Evolutionary conservation across 2,329 filamentous ascomycete genomes (phyloP).

Genomic region (Fusarium kyushuense): DNA sequence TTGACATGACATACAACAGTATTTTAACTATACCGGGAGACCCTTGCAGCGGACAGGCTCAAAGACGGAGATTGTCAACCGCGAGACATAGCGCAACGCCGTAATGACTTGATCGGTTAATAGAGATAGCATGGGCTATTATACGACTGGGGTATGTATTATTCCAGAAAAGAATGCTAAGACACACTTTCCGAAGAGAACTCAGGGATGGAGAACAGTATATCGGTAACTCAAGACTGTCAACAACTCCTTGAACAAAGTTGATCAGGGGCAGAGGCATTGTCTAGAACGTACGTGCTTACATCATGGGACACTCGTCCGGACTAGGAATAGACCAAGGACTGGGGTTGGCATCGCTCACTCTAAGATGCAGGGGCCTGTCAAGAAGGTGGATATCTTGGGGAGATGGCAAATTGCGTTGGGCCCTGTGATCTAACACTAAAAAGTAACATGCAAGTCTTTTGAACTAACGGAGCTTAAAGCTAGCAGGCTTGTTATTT

Average conservation of each 20-base stretch:
- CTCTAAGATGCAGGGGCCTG: constrained; percentile 33
- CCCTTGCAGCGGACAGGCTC: constrained; percentile 4
- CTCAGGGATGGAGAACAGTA: constrained; percentile 6
- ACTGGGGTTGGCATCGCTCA: constrained; percentile 25
- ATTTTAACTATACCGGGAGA: constrained; percentile 4
- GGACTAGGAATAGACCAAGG: constrained; percentile 31
- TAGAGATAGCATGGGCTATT: constrained; percentile 15
- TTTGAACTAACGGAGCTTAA: constrained; percentile 2
- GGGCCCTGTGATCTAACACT: constrained; percentile 18
- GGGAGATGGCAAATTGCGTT: constrained; percentile 45
- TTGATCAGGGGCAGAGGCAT: constrained; percentile 32
- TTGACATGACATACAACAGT: constrained; percentile 15
- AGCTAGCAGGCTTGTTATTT: constrained; percentile 5
- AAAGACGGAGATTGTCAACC: constrained; percentile 1
- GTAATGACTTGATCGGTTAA: constrained; percentile 5
- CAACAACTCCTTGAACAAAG: constrained; percentile 29
- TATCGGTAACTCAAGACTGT: background rate
- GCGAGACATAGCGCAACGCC: constrained; percentile 7
- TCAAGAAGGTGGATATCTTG: constrained; percentile 40
- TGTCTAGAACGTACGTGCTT: background rate
- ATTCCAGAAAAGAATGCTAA: background rate
- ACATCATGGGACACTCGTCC: constrained; percentile 3
- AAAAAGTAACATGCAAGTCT: background rate
- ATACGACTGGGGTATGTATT: constrained; percentile 1
- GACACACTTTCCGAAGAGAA: constrained; percentile 10